Percentiles rank a stretch among this genome's conserved stretches.
Conservation (phyloP, 192 early-diverging fungal genomes). For the Umbelopsis isabellina region DNA sequence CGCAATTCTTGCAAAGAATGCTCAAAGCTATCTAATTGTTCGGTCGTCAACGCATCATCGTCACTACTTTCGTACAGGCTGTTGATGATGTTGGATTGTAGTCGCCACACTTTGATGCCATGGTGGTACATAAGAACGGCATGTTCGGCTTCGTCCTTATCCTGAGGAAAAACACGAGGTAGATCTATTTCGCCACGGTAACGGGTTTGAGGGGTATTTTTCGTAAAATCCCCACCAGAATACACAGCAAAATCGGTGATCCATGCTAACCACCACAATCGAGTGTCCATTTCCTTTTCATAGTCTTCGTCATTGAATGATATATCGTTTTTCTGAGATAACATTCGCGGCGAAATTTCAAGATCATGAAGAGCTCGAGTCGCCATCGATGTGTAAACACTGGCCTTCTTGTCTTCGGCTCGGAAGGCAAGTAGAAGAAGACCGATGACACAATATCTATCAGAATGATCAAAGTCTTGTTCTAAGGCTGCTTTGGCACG, state of each 20-base stretch:
- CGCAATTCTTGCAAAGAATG: slow-evolving; percentile 18
- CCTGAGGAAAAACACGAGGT: slow-evolving; percentile 34
- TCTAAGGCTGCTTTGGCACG: slow-evolving; percentile 30
- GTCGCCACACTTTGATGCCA: slow-evolving; percentile 30
- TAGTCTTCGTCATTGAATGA: slow-evolving; percentile 27
- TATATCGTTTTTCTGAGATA: slow-evolving; percentile 13
- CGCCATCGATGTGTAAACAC: slow-evolving; percentile 37
- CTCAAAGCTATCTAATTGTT: slow-evolving; percentile 37
- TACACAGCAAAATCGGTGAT: slow-evolving; percentile 37
- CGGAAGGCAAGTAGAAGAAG: slow-evolving; percentile 29
- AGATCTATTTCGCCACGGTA: slow-evolving; percentile 29
- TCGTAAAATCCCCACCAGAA: slow-evolving; percentile 26
- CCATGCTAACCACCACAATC: slow-evolving; percentile 47
- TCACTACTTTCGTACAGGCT: slow-evolving; percentile 34
- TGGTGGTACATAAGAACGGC: slow-evolving; percentile 25
- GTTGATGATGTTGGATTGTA: slow-evolving; percentile 39
- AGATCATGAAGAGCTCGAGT: slow-evolving; percentile 34
- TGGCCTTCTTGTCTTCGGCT: slow-evolving; percentile 28
- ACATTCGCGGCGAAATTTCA: slow-evolving; percentile 37
- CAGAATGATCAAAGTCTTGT: slow-evolving; percentile 38
- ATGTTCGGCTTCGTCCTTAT: slow-evolving; percentile 33
- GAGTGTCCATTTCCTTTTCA: slow-evolving; percentile 41
- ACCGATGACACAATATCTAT: slow-evolving; percentile 34
- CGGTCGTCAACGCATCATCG: slow-evolving; percentile 28
- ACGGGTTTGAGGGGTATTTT: slow-evolving; percentile 30